phyloP scores from a whole-genome alignment of 495 filamentous ascomycete genomes.

The Hypoxylon cercidicola region DNA sequence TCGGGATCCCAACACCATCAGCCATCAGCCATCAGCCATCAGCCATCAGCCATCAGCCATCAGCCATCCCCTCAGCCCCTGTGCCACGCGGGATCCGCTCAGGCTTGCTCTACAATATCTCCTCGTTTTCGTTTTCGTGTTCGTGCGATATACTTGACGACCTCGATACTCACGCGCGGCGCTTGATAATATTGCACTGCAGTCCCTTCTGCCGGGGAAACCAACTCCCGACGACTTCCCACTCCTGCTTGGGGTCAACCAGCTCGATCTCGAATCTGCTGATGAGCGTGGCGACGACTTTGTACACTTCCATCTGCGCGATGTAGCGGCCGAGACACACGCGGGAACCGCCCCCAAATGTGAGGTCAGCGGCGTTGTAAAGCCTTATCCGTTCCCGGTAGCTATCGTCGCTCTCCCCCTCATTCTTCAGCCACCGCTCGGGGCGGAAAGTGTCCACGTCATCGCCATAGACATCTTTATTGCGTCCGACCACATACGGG shows the following conservation, averaged over 20 bases:
- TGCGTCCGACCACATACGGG: constrained; percentile 52
- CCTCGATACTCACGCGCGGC: too few relatives aligned
- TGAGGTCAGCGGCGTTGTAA: constrained; percentile 48
- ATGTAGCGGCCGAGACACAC: constrained; percentile 57
- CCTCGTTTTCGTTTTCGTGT: too few relatives aligned
- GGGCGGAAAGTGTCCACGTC: constrained; percentile 63
- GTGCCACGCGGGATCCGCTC: too few relatives aligned
- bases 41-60: too few relatives aligned
- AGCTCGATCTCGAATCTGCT: constrained; percentile 49
- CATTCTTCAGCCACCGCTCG: constrained; percentile 60
- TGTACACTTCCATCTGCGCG: constrained; percentile 54
- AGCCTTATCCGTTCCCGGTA: constrained; percentile 42
- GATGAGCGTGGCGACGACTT: constrained; percentile 53
- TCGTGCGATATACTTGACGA: too few relatives aligned
- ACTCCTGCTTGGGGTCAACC: constrained; percentile 47
- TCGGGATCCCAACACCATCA: too few relatives aligned
- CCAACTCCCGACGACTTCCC: constrained; percentile 50
- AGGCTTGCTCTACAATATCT: too few relatives aligned
- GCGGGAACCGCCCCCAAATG: constrained; percentile 54
- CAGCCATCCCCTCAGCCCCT: too few relatives aligned
- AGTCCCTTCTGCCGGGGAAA: constrained; percentile 49
- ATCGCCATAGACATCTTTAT: constrained; percentile 55
- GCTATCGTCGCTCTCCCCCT: constrained; percentile 39
- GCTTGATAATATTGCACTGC: not conserved
- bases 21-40: too few relatives aligned